phyloP scores from a whole-genome alignment of 805 yeast species.

The Barnettozyma sucrosica region DNA sequence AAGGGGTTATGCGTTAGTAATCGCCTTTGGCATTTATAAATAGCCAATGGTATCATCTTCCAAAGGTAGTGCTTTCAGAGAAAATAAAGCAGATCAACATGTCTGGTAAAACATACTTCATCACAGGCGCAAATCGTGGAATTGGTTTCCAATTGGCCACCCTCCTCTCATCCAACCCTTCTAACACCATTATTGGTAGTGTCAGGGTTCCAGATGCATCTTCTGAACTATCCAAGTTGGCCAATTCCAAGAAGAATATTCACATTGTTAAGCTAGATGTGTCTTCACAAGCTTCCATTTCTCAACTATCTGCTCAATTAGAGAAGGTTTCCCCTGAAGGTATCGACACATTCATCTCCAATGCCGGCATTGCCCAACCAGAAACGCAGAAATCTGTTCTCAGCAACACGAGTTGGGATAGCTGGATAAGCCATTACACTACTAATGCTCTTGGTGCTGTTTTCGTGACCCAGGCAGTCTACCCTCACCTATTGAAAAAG shows the following conservation, averaged over 20 bases:
- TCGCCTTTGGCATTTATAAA: too few species aligned
- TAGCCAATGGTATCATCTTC: too few species aligned
- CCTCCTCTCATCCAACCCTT: not conserved
- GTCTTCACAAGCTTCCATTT: conserved; percentile 11
- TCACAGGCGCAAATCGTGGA: conserved; percentile 5
- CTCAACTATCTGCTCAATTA: conserved; percentile 4
- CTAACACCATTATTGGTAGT: conserved; percentile 1
- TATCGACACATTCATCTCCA: conserved; percentile 14
- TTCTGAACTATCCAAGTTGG: conserved; percentile 4
- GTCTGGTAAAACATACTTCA: conserved; percentile 25
- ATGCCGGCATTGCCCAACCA: conserved; percentile 11
- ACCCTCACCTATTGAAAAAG: conserved; percentile 17
- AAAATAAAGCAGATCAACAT: too few species aligned
- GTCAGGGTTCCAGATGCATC: not conserved
- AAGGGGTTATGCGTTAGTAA: too few species aligned
- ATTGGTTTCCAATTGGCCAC: conserved; percentile 7
- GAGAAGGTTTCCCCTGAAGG: conserved; percentile 7
- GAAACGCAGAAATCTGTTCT: not conserved
- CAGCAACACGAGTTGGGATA: not conserved
- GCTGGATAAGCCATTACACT: conserved; percentile 3
- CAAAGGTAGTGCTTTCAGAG: too few species aligned
- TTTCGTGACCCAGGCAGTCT: conserved; percentile 2
- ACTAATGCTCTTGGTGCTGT: conserved; percentile 12
- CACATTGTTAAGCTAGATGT: conserved; percentile 10
- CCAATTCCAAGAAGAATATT: conserved; percentile 2